Conservation (phyloP, 306 rosid species). For the Arachis hypogaea region DNA sequence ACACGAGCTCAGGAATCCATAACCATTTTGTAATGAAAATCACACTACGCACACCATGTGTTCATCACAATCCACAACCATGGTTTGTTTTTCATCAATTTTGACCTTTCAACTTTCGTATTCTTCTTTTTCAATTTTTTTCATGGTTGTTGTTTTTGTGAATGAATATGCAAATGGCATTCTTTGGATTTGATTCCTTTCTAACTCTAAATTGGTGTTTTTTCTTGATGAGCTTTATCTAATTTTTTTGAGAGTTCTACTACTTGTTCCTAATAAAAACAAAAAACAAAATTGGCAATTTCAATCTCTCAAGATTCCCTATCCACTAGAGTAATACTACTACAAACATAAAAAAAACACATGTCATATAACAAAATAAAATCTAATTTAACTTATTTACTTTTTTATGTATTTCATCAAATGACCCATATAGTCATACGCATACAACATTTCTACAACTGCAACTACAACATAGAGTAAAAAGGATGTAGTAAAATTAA, state of each 20-base stretch:
- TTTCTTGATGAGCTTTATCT: conserved; percentile 45
- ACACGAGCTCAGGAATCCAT: too few species aligned
- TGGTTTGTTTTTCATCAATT: too few species aligned
- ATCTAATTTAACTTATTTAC: conserved; percentile 30
- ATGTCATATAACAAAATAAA: conserved; percentile 1
- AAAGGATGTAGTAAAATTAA: conserved; percentile 34
- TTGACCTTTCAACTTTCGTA: too few species aligned
- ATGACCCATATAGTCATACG: conserved; percentile 22
- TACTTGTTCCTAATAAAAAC: conserved; percentile 42
- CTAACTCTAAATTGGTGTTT: conserved; percentile 10
- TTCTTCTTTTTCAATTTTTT: too few species aligned
- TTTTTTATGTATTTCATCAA: conserved; percentile 26
- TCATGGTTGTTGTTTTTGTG: too few species aligned
- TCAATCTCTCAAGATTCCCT: conserved; percentile 52
- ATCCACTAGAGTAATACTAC: conserved; percentile 41
- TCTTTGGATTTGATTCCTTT: conserved; percentile 30
- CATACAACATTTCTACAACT: conserved; percentile 10
- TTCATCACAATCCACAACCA: too few species aligned
- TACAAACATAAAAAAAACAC: conserved; percentile 9
- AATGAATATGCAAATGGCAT: neutral
- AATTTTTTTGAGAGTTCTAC: conserved; percentile 36
- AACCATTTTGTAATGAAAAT: too few species aligned
- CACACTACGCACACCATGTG: too few species aligned
- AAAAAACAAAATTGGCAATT: conserved; percentile 48
- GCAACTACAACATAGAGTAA: conserved; percentile 31